A percentile compares a stretch with the other conserved stretches of the same genome.
phyloP scores from a whole-genome alignment of 257 asterid species.

The Solanum medicagineum region DNA sequence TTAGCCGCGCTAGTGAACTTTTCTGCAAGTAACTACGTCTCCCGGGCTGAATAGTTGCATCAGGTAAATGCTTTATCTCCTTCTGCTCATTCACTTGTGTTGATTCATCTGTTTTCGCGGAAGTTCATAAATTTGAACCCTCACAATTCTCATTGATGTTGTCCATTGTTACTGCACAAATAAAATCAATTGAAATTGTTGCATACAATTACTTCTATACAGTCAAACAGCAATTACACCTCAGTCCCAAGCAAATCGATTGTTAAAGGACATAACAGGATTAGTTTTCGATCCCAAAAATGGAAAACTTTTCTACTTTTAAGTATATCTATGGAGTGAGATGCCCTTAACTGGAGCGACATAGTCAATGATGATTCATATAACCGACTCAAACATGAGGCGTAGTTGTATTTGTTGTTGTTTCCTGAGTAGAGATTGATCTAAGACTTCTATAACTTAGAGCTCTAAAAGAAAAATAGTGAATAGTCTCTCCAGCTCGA shows the following conservation, averaged over 20 bases:
- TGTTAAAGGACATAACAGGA: background rate
- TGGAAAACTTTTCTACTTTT: background rate
- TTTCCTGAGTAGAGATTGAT: background rate
- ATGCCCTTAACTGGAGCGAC: background rate
- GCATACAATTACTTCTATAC: background rate
- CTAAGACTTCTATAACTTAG: background rate
- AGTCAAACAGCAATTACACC: background rate
- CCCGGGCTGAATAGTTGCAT: conserved; percentile 1
- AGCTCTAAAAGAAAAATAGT: background rate
- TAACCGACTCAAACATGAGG: background rate
- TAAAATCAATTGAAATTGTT: background rate
- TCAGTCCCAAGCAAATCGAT: background rate
- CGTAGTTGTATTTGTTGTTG: background rate
- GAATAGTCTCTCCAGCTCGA: background rate
- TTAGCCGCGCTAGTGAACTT: conserved; percentile 31
- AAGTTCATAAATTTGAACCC: conserved; percentile 7
- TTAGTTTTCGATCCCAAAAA: background rate
- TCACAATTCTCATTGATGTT: background rate
- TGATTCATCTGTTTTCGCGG: background rate
- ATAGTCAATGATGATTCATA: background rate
- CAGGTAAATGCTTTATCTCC: background rate
- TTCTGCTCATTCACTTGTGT: background rate
- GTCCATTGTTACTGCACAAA: conserved; percentile 15
- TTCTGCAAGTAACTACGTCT: conserved; percentile 45
- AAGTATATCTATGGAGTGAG: background rate